These are phyloP conservation scores for Avena insularis DNA, from an alignment of 176 grass and related monocot genomes.

Conservation along the genomic window DNA sequence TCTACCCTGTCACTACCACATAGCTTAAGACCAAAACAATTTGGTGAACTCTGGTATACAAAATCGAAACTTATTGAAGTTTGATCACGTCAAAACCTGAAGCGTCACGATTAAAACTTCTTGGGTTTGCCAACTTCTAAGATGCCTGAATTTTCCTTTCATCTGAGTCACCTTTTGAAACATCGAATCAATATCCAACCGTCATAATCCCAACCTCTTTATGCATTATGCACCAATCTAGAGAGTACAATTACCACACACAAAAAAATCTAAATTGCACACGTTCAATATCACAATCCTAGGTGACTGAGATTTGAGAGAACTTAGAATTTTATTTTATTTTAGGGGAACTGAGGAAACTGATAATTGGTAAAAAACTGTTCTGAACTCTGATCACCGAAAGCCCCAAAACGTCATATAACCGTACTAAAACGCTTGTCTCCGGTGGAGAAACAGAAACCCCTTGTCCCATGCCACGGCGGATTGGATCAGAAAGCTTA, in stretches of 20 bases:
- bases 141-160: not conserved
- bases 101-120: not conserved
- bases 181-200: not conserved
- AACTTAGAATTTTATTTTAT: not conserved
- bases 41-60: not conserved
- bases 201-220: not conserved
- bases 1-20: not conserved
- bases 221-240: no score
- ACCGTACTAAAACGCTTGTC: not conserved
- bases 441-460: constrained; percentile 4
- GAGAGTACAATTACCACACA: no score
- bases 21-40: constrained; percentile 3
- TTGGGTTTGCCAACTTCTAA: not conserved
- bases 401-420: not conserved
- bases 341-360: not conserved
- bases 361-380: not conserved
- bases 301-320: not conserved
- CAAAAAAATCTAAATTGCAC: not conserved
- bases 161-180: not conserved
- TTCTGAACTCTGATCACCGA: not conserved
- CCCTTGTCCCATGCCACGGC: not conserved
- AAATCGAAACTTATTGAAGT: not conserved
- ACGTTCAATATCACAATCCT: not conserved
- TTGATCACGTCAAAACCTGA: constrained; percentile 23
- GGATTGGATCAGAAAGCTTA: constrained; percentile 31